Percentiles rank a stretch among this genome's conserved stretches.
These are phyloP conservation scores for Ophiostoma novo-ulmi DNA, from an alignment of 2,329 filamentous ascomycete species.

Conservation along the genomic window DNA sequence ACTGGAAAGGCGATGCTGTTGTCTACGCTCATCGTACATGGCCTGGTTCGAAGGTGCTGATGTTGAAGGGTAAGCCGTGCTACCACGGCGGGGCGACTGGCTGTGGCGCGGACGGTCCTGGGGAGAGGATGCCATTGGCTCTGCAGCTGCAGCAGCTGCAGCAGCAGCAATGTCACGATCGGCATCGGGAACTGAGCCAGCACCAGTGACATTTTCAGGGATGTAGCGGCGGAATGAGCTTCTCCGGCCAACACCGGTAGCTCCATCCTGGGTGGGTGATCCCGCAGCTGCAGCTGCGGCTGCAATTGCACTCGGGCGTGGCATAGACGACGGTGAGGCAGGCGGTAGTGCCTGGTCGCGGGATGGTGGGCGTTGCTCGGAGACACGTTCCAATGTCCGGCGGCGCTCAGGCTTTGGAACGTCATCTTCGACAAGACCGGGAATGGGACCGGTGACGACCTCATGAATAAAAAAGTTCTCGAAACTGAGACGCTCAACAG, in stretches of 20 bases:
- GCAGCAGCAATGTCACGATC: conserved; percentile 34
- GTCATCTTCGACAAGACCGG: conserved; percentile 75
- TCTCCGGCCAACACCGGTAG: conserved; percentile 29
- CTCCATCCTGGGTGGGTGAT: background rate
- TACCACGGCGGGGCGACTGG: conserved; percentile 42
- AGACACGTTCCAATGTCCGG: conserved; percentile 20
- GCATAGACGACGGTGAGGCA: background rate
- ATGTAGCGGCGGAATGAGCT: conserved; percentile 40
- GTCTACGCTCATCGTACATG: conserved; percentile 37
- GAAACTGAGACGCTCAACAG: conserved; percentile 79
- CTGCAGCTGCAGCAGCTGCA: conserved; percentile 39
- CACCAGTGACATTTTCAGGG: conserved; percentile 18
- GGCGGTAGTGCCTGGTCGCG: background rate
- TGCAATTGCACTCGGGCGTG: conserved; percentile 1
- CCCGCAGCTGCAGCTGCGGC: background rate
- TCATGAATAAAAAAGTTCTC: conserved; percentile 75
- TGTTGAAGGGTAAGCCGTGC: conserved; percentile 41
- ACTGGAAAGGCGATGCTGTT: conserved; percentile 40
- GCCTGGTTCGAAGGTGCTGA: conserved; percentile 41
- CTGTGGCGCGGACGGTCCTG: conserved; percentile 32
- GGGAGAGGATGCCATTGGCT: conserved; percentile 20
- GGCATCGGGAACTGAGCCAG: conserved; percentile 32
- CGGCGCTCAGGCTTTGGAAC: conserved; percentile 39
- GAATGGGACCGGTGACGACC: conserved; percentile 70
- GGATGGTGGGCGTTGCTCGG: conserved; percentile 26